Evolutionary conservation across 805 yeast genomes (phyloP).

Genomic region (Kuraishia capsulata): DNA sequence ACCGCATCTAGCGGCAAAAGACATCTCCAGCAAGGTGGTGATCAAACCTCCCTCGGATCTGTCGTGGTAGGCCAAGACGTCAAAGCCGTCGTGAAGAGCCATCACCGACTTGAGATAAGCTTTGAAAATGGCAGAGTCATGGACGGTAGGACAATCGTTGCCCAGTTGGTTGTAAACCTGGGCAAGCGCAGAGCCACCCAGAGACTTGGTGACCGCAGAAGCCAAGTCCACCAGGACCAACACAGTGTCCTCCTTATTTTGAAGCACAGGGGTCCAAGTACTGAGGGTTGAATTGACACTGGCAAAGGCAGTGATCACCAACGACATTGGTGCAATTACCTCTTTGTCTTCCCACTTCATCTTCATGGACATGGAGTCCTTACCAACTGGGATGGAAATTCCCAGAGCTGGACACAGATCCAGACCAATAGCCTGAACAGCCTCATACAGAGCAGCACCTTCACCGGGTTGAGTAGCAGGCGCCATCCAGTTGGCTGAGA

Average conservation of each 20-base stretch:
- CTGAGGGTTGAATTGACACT: conserved; percentile 76
- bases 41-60: conserved; percentile 94
- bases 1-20: conserved; percentile 92
- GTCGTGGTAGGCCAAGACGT: conserved; percentile 88
- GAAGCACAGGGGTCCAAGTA: conserved; percentile 92
- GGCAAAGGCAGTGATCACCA: conserved; percentile 85
- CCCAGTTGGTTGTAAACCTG: conserved; percentile 92
- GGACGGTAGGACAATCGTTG: conserved; percentile 73
- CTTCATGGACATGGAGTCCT: conserved; percentile 98
- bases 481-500: conserved; percentile 99
- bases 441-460: conserved; percentile 90
- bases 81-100: conserved; percentile 55
- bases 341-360: conserved; percentile 94
- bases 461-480: conserved; percentile 94
- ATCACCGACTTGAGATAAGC: conserved; percentile 61
- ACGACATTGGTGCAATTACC: conserved; percentile 91
- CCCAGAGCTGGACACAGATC: conserved; percentile 93
- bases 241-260: conserved; percentile 43
- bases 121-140: conserved; percentile 53
- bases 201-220: conserved; percentile 37
- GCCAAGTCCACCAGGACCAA: conserved; percentile 79
- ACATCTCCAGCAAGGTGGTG: conserved; percentile 86
- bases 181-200: conserved; percentile 93
- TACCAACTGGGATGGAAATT: conserved; percentile 92
- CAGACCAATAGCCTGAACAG: conserved; percentile 92